Evolutionary conservation across 1,139 yeast species (phyloP).

Genomic region (Saccharomyces pastorianus): DNA sequence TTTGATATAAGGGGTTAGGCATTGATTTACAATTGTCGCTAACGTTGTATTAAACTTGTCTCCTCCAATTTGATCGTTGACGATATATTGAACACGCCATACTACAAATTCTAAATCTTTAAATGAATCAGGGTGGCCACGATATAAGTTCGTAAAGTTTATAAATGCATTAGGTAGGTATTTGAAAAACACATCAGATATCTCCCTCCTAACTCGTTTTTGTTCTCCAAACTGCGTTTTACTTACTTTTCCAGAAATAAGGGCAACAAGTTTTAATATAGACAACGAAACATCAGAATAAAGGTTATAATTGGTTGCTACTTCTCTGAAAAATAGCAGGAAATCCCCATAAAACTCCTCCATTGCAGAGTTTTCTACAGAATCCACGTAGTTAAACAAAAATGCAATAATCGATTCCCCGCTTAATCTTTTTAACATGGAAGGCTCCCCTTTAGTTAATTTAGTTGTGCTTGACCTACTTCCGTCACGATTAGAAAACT

Average conservation of each 20-base stretch:
- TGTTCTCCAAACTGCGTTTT: constrained; percentile 56
- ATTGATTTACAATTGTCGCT: constrained; percentile 39
- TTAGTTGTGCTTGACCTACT: constrained; percentile 8
- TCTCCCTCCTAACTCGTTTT: constrained; percentile 53
- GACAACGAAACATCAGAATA: constrained; percentile 48
- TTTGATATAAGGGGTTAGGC: constrained; percentile 42
- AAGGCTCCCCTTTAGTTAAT: constrained; percentile 26
- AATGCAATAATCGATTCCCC: constrained; percentile 18
- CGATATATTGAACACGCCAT: constrained; percentile 37
- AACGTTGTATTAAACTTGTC: constrained; percentile 44
- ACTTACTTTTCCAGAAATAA: constrained; percentile 49
- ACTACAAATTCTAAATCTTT: constrained; percentile 30
- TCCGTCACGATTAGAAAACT: constrained; percentile 10
- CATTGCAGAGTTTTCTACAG: constrained; percentile 66
- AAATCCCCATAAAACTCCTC: constrained; percentile 66
- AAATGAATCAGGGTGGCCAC: constrained; percentile 3
- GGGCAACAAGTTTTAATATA: constrained; percentile 42
- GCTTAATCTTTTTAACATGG: constrained; percentile 17
- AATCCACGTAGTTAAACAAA: constrained; percentile 45
- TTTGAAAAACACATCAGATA: constrained; percentile 55
- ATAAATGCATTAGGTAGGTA: constrained; percentile 38
- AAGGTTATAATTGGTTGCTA: constrained; percentile 39
- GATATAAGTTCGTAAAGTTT: neutral
- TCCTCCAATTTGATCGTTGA: constrained; percentile 37
- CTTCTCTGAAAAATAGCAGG: constrained; percentile 52